Conservation (phyloP, 805 yeast genomes). For the Saturnispora zaruensis region DNA sequence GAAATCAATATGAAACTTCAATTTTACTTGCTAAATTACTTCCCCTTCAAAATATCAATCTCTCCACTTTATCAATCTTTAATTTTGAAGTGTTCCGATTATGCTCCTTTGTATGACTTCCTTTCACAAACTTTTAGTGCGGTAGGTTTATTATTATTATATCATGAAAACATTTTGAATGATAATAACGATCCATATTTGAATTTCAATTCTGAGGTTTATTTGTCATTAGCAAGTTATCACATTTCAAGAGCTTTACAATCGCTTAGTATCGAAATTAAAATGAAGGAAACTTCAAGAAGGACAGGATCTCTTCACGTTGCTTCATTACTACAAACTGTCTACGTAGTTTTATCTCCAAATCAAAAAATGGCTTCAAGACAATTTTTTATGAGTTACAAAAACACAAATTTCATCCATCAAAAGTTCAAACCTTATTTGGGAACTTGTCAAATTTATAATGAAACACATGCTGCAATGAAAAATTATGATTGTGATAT, state of each 20-base stretch:
- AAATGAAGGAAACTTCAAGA: slow-evolving; percentile 5
- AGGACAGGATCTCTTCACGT: slow-evolving; percentile 8
- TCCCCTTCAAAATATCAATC: slow-evolving; percentile 9
- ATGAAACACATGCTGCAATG: neutral
- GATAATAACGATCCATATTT: slow-evolving; percentile 3
- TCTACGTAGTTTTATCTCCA: slow-evolving; percentile 15
- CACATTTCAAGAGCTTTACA: slow-evolving; percentile 16
- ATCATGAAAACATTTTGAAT: slow-evolving; percentile 6
- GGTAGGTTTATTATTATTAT: slow-evolving; percentile 13
- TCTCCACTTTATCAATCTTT: slow-evolving; percentile 2
- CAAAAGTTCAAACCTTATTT: slow-evolving; percentile 1
- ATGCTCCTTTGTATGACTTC: slow-evolving; percentile 9
- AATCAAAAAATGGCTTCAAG: slow-evolving; percentile 13
- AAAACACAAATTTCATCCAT: slow-evolving; percentile 10
- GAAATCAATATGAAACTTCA: slow-evolving; percentile 9
- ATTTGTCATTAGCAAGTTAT: slow-evolving; percentile 15
- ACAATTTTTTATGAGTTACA: slow-evolving; percentile 13
- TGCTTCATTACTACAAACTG: slow-evolving; percentile 10
- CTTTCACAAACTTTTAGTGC: slow-evolving; percentile 11
- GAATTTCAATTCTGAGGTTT: slow-evolving; percentile 11
- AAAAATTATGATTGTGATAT: neutral
- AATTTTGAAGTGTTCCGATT: neutral
- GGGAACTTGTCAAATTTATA: slow-evolving; percentile 5
- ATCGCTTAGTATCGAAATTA: slow-evolving; percentile 11
- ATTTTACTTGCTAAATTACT: slow-evolving; percentile 4